Conservation (phyloP, 1,284 basidiomycete species). For the Golubevia pallescens region DNA sequence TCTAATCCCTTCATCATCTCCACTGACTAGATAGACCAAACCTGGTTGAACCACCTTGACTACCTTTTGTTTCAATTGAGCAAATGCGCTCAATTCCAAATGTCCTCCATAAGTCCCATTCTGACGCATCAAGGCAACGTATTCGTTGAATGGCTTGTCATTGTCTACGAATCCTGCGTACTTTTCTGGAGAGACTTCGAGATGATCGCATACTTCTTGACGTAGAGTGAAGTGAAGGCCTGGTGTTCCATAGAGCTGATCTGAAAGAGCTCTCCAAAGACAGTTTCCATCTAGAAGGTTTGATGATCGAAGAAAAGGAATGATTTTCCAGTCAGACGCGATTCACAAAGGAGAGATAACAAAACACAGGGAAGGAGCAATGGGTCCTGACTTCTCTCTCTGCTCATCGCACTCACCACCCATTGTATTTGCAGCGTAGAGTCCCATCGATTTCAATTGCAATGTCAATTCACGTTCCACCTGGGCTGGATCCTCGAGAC, state of each 20-base stretch:
- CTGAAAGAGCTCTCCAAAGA: conserved; percentile 60
- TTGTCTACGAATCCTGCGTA: conserved; percentile 90
- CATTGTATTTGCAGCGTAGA: conserved; percentile 58
- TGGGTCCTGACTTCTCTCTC: too few species aligned
- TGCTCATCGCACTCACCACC: conserved; percentile 27
- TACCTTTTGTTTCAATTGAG: conserved; percentile 76
- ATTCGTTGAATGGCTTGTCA: conserved; percentile 68
- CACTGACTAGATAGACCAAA: conserved; percentile 64
- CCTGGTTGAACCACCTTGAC: conserved; percentile 92
- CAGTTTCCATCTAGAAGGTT: background rate
- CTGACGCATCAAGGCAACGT: conserved; percentile 50
- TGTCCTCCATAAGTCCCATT: conserved; percentile 87
- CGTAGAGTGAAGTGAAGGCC: conserved; percentile 75
- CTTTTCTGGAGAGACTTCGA: conserved; percentile 73
- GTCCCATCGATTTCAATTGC: conserved; percentile 50
- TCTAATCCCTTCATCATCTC: conserved; percentile 28
- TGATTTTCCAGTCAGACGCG: background rate
- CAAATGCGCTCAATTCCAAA: conserved; percentile 85
- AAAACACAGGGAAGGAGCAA: background rate
- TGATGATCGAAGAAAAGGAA: background rate
- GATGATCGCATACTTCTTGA: conserved; percentile 77
- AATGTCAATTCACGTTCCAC: conserved; percentile 44
- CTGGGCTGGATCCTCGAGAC: conserved; percentile 50
- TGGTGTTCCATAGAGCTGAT: conserved; percentile 77
- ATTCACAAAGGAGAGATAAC: background rate